phyloP scores from a whole-genome alignment of 2,329 filamentous ascomycete species.

The Nothopassalora personata region DNA sequence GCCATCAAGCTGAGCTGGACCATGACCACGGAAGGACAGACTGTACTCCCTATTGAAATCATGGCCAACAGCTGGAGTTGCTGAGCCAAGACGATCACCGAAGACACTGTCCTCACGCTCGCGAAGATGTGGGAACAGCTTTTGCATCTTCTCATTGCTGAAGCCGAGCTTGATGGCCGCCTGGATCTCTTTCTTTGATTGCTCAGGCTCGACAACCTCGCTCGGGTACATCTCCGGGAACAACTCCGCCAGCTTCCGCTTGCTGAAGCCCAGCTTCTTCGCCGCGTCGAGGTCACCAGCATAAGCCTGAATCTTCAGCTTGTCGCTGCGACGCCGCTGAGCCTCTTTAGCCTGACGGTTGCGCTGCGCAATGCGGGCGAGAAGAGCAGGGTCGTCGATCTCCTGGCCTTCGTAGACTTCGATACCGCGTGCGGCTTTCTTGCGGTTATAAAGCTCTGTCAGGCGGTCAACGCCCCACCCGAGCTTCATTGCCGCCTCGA shows the following conservation, averaged over 20 bases:
- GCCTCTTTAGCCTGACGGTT: constrained; percentile 7
- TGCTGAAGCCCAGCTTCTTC: constrained; percentile 12
- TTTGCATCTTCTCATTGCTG: constrained; percentile 11
- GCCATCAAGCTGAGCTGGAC: neutral
- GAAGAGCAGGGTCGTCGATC: constrained; percentile 12
- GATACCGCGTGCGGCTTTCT: constrained; percentile 8
- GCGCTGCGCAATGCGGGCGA: constrained; percentile 9
- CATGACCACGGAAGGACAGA: neutral
- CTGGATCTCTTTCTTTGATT: constrained; percentile 8
- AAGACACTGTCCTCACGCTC: neutral
- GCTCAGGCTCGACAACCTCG: neutral
- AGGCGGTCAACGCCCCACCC: constrained; percentile 16
- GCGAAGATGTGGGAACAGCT: constrained; percentile 4
- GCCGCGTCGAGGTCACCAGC: constrained; percentile 13
- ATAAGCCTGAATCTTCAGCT: constrained; percentile 6
- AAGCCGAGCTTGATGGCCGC: constrained; percentile 14
- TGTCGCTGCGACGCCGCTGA: constrained; percentile 10
- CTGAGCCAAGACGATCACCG: neutral
- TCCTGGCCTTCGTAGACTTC: neutral
- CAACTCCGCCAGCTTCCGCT: constrained; percentile 9
- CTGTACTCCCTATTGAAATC: neutral
- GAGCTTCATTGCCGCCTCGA: constrained; percentile 16
- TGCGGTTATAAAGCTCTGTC: constrained; percentile 14
- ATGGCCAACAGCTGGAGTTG: neutral
- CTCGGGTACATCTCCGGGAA: constrained; percentile 2